Conservation (phyloP, 805 yeast genomes). For the Saturnispora diversa region DNA sequence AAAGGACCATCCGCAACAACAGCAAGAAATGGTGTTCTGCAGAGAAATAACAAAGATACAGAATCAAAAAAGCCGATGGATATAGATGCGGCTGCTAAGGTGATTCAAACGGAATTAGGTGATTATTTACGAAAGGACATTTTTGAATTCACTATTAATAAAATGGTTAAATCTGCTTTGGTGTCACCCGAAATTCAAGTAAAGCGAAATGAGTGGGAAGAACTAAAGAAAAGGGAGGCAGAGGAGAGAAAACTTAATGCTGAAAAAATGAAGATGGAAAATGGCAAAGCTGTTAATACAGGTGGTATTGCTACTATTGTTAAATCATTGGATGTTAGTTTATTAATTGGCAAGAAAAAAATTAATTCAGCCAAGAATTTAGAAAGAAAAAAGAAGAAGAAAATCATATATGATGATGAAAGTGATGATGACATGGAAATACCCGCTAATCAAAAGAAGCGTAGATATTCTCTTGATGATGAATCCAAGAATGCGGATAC, state of each 20-base stretch:
- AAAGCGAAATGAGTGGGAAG: constrained; percentile 16
- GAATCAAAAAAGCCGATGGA: constrained; percentile 21
- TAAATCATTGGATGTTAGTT: constrained; percentile 12
- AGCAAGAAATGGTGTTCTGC: no score
- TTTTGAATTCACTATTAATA: constrained; percentile 63
- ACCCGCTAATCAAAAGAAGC: neutral
- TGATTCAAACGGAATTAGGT: constrained; percentile 56
- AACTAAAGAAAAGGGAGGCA: constrained; percentile 10
- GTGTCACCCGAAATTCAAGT: constrained; percentile 34
- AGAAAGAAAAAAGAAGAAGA: constrained; percentile 32
- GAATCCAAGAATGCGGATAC: constrained; percentile 26
- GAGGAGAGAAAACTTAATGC: constrained; percentile 12
- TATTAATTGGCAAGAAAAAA: constrained; percentile 10
- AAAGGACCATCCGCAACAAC: neutral
- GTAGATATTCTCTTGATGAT: constrained; percentile 9
- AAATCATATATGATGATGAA: neutral
- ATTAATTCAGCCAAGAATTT: constrained; percentile 37
- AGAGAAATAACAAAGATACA: neutral
- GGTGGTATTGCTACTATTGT: constrained; percentile 28
- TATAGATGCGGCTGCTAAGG: constrained; percentile 50
- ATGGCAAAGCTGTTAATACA: constrained; percentile 22
- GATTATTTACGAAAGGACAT: constrained; percentile 60
- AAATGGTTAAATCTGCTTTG: constrained; percentile 53
- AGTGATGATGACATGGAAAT: constrained; percentile 22
- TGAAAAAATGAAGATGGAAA: constrained; percentile 18